A percentile compares a stretch with the other conserved stretches of the same genome.
phyloP scores from a whole-genome alignment of 352 stramenopile species.

The Pythium oligandrum region DNA sequence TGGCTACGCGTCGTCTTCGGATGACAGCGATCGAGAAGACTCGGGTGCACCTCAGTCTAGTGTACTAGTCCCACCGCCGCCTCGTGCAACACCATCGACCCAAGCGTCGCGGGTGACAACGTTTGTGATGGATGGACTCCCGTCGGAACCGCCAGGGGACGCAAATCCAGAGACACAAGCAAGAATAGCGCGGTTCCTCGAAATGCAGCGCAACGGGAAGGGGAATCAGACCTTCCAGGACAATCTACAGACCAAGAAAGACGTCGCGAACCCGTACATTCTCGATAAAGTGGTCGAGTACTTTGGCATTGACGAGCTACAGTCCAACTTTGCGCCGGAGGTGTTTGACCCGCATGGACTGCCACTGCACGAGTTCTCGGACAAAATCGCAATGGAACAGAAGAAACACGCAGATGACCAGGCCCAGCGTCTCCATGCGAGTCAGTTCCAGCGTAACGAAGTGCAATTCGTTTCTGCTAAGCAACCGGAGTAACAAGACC shows the following conservation, averaged over 20 bases:
- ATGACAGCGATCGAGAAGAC: constrained; percentile 19
- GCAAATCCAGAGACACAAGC: constrained; percentile 39
- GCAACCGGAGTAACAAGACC: too few relatives aligned
- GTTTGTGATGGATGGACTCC: constrained; percentile 21
- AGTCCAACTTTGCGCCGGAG: constrained; percentile 56
- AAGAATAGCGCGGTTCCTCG: constrained; percentile 61
- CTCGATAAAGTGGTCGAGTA: constrained; percentile 84
- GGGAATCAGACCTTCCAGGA: constrained; percentile 46
- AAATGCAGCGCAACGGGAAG: constrained; percentile 29
- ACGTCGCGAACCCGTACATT: constrained; percentile 85
- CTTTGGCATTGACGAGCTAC: constrained; percentile 80
- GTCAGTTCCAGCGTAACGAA: constrained; percentile 13
- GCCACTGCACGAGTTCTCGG: constrained; percentile 64
- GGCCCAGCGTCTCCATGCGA: constrained; percentile 30
- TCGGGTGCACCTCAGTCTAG: too few relatives aligned
- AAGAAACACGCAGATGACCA: constrained; percentile 45
- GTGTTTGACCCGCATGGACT: constrained; percentile 70
- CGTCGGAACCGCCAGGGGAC: constrained; percentile 20
- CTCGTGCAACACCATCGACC: too few relatives aligned
- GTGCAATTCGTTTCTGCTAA: neutral
- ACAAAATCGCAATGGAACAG: constrained; percentile 59
- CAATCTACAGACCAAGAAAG: constrained; percentile 73
- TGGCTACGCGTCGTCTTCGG: constrained; percentile 29
- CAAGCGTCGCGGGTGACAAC: too few relatives aligned
- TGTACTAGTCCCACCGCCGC: too few relatives aligned